phyloP scores from a whole-genome alignment of 2,329 filamentous ascomycete species.

The Paracamarosporium sp. region DNA sequence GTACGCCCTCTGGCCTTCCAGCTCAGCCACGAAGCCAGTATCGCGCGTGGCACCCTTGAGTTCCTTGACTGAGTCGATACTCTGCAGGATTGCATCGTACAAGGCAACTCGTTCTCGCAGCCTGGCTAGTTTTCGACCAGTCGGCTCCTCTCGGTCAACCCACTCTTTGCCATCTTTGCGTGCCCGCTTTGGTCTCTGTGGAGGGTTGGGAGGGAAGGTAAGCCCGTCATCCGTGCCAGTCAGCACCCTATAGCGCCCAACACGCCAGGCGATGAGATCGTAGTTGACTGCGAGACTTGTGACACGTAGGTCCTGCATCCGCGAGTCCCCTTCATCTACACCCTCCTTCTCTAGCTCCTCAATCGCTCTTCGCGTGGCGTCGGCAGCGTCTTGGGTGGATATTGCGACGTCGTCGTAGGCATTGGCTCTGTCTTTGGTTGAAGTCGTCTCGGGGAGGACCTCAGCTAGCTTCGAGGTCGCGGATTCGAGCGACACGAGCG shows the following conservation, averaged over 20 bases:
- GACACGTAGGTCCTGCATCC: constrained; percentile 92
- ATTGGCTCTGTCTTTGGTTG: constrained; percentile 73
- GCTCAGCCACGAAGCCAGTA: constrained; percentile 73
- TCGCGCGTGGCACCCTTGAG: constrained; percentile 90
- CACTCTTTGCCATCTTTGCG: constrained; percentile 58
- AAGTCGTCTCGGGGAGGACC: constrained; percentile 48
- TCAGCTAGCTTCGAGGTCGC: constrained; percentile 60
- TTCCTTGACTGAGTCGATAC: constrained; percentile 86
- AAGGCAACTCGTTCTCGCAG: constrained; percentile 87
- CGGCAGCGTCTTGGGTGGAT: constrained; percentile 90
- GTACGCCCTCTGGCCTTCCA: constrained; percentile 81
- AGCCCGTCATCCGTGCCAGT: constrained; percentile 84
- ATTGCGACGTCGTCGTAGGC: constrained; percentile 92
- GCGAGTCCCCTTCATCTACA: constrained; percentile 79
- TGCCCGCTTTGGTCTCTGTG: constrained; percentile 58
- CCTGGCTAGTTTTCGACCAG: constrained; percentile 76
- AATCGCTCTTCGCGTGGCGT: constrained; percentile 90
- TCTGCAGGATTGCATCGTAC: constrained; percentile 90
- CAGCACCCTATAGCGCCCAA: constrained; percentile 88
- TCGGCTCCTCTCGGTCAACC: constrained; percentile 66
- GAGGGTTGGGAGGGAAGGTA: constrained; percentile 60
- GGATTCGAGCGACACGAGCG: constrained; percentile 72
- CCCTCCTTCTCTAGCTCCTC: constrained; percentile 88
- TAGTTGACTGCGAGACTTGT: constrained; percentile 94
- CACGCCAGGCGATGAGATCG: constrained; percentile 90